These are phyloP conservation scores for Avena atlantica DNA, from an alignment of 176 grass and related monocot genomes.

Conservation along the genomic window DNA sequence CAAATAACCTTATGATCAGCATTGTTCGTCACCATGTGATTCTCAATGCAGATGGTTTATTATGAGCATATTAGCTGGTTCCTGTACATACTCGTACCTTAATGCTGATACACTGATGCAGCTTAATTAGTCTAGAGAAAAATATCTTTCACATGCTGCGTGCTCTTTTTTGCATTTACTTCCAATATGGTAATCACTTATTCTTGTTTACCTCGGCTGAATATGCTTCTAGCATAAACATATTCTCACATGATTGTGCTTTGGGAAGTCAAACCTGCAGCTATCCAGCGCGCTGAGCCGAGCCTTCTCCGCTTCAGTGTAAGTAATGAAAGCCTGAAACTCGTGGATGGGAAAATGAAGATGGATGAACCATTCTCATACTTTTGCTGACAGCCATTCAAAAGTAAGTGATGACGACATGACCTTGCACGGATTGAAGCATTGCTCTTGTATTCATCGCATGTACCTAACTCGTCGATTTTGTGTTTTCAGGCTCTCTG, in stretches of 20 bases:
- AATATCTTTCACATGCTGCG: no score
- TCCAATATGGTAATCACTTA: not conserved
- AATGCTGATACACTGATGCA: no score
- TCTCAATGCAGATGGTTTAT: no score
- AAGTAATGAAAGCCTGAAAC: conserved; percentile 76
- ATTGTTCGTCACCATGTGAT: no score
- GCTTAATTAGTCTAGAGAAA: no score
- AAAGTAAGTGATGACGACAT: conserved; percentile 51
- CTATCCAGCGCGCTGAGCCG: conserved; percentile 23
- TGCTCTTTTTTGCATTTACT: no score
- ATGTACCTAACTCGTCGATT: conserved; percentile 1
- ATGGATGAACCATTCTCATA: conserved; percentile 69
- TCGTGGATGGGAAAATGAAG: conserved; percentile 77
- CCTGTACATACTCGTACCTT: no score
- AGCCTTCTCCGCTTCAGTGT: conserved; percentile 73
- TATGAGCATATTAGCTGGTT: no score
- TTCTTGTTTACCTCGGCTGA: not conserved
- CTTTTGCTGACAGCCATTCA: conserved; percentile 8
- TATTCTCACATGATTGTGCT: not conserved
- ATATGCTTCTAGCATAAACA: not conserved
- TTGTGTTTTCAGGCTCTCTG: conserved; percentile 59
- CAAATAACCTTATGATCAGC: no score
- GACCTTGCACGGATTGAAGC: conserved; percentile 21
- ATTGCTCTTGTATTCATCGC: not conserved
- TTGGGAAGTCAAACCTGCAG: conserved; percentile 60